Evolutionary conservation across 176 grass and related monocot species (phyloP), one percentile per base, ranked within the genome.

Genomic region (Lolium perenne): DNA sequence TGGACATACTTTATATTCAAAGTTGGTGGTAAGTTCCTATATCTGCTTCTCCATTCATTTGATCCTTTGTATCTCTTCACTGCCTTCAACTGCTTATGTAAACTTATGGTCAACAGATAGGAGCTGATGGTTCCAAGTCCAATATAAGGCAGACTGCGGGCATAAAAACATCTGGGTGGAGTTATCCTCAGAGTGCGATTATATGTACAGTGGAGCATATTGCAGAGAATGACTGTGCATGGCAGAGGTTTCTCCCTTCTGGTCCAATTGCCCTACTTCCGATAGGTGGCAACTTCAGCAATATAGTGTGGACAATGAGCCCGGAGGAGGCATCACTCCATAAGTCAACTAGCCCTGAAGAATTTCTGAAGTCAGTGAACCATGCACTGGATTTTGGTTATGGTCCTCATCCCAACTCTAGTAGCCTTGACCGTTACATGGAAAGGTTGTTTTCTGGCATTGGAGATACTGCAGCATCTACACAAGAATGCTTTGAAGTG

Each of bases 241-340:
- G 94, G 92, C 92, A 99, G 75, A 99, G 97, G 73, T 99, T 99
- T 94, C 97, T 99, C 10, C 92, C 97, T 68, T 86, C 86, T 53
- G 97, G 97, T 76, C 97, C 97, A 29, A 91, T 99, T 23, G 97
- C 97, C 65, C 88, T 96, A 55, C 87, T 96, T 45, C 92, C 97
- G 6, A 90, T 99, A 63, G 97, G 93, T 2, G 71, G 90, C 53
- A 94, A 85, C 35, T 99, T 92, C 75, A 99, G 97, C 92, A 99
- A 96, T 82, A 96, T 98, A 86, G 97, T 98, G 38, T 98, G 97
- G 97, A 98, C 97, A 92, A 98, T 98, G 97, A 88, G 82, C 72
- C 88, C 94, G 40, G 90, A 92, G 64, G 91, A 94, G 43, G 83
- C 97, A 72, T 74, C 35, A 0, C 84, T 41, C 50, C 97, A 94